A percentile compares a stretch with the other conserved stretches of the same genome.
Conservation (phyloP, 2,329 filamentous ascomycete species). For the Macrophomina tecta region DNA sequence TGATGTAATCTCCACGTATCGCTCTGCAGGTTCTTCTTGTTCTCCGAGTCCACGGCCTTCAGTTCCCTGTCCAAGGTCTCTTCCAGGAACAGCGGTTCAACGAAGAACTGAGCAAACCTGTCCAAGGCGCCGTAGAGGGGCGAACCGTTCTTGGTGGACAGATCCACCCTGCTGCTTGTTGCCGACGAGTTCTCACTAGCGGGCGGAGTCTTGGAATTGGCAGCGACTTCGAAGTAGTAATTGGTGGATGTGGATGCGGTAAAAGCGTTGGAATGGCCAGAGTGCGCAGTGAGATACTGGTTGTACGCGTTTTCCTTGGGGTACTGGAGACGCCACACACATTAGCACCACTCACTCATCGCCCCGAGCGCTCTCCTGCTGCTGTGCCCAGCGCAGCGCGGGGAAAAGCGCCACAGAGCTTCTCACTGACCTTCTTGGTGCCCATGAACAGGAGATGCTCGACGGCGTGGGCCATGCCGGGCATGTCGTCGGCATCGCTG, state of each 20-base stretch:
- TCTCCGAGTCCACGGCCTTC: slow-evolving; percentile 89
- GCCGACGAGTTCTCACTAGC: slow-evolving; percentile 56
- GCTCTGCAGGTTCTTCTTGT: slow-evolving; percentile 95
- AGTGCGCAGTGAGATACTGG: slow-evolving; percentile 87
- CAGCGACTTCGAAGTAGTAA: slow-evolving; percentile 95
- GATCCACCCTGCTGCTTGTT: slow-evolving; percentile 43
- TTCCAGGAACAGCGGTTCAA: slow-evolving; percentile 82
- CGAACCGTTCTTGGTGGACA: slow-evolving; percentile 52
- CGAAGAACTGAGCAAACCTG: slow-evolving; percentile 93
- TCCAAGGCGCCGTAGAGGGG: slow-evolving; percentile 83
- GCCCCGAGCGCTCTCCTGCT: background rate
- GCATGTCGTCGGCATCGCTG: slow-evolving; percentile 88
- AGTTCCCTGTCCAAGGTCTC: slow-evolving; percentile 87
- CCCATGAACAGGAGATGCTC: slow-evolving; percentile 99
- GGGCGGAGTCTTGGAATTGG: slow-evolving; percentile 65
- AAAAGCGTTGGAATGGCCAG: slow-evolving; percentile 92
- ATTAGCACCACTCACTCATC: slow-evolving; percentile 21
- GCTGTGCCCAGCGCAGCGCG: background rate
- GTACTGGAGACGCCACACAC: slow-evolving; percentile 60
- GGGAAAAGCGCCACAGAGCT: background rate
- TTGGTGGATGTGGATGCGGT: slow-evolving; percentile 94
- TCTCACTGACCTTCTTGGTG: slow-evolving; percentile 76
- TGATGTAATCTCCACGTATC: slow-evolving; percentile 89
- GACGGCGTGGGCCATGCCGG: slow-evolving; percentile 93
- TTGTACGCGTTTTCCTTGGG: slow-evolving; percentile 95